phyloP scores from a whole-genome alignment of 202 grass and related monocot species.

The Tripidium arundinaceum region DNA sequence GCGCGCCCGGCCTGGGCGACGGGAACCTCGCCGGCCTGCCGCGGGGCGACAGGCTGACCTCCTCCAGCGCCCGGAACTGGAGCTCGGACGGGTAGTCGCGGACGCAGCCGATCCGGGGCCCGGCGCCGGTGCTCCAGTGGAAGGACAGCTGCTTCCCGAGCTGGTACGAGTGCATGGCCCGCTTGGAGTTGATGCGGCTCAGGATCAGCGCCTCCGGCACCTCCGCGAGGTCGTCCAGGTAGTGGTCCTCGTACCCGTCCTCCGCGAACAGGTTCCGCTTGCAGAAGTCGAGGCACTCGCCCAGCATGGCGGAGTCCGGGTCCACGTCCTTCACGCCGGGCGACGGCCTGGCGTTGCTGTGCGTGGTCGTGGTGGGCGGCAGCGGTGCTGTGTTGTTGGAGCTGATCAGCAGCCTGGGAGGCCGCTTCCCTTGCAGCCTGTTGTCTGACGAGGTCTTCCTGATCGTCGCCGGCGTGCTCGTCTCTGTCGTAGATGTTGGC shows the following conservation, averaged over 20 bases:
- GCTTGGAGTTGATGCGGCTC: constrained; percentile 67
- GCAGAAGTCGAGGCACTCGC: constrained; percentile 35
- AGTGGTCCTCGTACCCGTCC: constrained; percentile 21
- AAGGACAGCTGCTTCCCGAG: constrained; percentile 67
- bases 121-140: constrained; percentile 71
- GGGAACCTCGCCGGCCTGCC: constrained; percentile 24
- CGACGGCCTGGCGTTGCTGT: not conserved
- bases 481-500: not conserved
- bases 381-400: not conserved
- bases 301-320: constrained; percentile 11
- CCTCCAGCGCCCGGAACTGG: constrained; percentile 57
- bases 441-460: not conserved
- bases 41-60: constrained; percentile 68
- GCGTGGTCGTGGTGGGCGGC: not conserved
- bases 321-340: constrained; percentile 13
- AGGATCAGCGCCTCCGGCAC: constrained; percentile 61
- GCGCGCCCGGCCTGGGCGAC: constrained; percentile 15
- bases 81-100: constrained; percentile 73
- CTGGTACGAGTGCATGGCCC: constrained; percentile 62
- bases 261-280: constrained; percentile 61
- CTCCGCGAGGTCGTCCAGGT: constrained; percentile 17
- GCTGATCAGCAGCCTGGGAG: constrained; percentile 17
- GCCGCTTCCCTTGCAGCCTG: constrained; percentile 36
- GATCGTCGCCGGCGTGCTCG: not conserved
- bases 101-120: constrained; percentile 74